phyloP scores from a whole-genome alignment of 192 early-diverging fungal species.

The Coemansia brasiliensis region DNA sequence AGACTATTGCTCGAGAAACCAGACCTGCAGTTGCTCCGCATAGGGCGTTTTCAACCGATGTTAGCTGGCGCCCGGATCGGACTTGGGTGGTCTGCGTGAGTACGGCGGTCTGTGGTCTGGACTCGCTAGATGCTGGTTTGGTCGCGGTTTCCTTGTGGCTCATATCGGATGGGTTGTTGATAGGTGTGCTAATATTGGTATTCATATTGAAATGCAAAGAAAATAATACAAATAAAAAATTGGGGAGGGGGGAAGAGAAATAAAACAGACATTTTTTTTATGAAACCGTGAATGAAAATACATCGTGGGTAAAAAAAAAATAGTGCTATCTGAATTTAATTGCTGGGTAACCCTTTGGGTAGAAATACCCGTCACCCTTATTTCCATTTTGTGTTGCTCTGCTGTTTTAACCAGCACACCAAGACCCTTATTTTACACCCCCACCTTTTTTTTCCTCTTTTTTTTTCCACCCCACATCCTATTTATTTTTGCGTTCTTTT shows the following conservation, averaged over 20 bases:
- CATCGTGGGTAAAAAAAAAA: background rate
- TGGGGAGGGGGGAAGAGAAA: background rate
- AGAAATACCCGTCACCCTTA: too few relatives aligned
- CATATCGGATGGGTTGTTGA: too few relatives aligned
- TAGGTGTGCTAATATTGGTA: too few relatives aligned
- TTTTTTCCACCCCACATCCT: background rate
- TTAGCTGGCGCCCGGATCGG: constrained; percentile 20
- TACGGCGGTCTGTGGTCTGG: constrained; percentile 5
- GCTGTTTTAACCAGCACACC: too few relatives aligned
- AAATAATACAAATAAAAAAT: too few relatives aligned
- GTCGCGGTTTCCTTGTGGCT: too few relatives aligned
- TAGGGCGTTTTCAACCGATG: constrained; percentile 28
- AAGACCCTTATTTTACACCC: background rate
- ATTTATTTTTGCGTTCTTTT: background rate
- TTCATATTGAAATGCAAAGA: too few relatives aligned
- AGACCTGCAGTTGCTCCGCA: constrained; percentile 53
- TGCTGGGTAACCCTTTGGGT: too few relatives aligned
- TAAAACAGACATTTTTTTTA: too few relatives aligned
- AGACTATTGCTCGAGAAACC: constrained; percentile 70
- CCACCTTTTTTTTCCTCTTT: background rate
- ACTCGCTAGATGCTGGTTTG: too few relatives aligned
- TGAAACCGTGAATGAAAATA: background rate
- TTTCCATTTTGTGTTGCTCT: too few relatives aligned
- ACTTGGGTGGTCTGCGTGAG: constrained; percentile 34
- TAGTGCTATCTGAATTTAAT: too few relatives aligned